Percentiles rank a stretch among this genome's conserved stretches.
Conservation (phyloP, 441 rosid genomes). For the Adansonia grandidieri region DNA sequence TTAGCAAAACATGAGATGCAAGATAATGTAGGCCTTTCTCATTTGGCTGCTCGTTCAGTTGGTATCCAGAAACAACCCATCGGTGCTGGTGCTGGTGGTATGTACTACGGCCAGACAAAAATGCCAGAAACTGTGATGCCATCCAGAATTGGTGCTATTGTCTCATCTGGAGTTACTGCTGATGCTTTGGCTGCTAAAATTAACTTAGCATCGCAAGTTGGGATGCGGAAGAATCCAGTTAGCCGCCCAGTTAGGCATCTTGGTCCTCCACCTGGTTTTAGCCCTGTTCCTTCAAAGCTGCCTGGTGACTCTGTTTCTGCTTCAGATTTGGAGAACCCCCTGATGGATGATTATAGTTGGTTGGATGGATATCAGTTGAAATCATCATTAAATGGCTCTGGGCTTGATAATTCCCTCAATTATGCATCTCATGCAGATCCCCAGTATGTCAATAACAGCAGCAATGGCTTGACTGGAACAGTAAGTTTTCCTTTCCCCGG, state of each 20-base stretch:
- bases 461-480: constrained; percentile 56
- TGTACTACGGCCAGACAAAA: constrained; percentile 1
- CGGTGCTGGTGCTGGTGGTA: not conserved
- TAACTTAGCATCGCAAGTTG: constrained; percentile 44
- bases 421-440: constrained; percentile 50
- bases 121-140: not conserved
- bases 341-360: constrained; percentile 94
- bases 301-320: constrained; percentile 47
- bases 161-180: constrained; percentile 49
- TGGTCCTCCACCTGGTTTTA: constrained; percentile 98
- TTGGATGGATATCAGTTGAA: constrained; percentile 89
- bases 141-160: constrained; percentile 39
- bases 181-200: constrained; percentile 51
- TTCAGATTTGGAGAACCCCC: constrained; percentile 46
- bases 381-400: constrained; percentile 49
- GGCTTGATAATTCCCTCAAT: constrained; percentile 46
- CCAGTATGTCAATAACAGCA: constrained; percentile 48
- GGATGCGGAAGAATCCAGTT: constrained; percentile 69
- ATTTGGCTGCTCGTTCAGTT: constrained; percentile 39
- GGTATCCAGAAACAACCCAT: constrained; percentile 47
- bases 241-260: constrained; percentile 74
- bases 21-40: constrained; percentile 48
- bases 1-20: constrained; percentile 51
- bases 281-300: constrained; percentile 63
- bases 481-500: constrained; percentile 89